phyloP scores from a whole-genome alignment of 2,329 filamentous ascomycete genomes.

The Diaporthe amygdali region DNA sequence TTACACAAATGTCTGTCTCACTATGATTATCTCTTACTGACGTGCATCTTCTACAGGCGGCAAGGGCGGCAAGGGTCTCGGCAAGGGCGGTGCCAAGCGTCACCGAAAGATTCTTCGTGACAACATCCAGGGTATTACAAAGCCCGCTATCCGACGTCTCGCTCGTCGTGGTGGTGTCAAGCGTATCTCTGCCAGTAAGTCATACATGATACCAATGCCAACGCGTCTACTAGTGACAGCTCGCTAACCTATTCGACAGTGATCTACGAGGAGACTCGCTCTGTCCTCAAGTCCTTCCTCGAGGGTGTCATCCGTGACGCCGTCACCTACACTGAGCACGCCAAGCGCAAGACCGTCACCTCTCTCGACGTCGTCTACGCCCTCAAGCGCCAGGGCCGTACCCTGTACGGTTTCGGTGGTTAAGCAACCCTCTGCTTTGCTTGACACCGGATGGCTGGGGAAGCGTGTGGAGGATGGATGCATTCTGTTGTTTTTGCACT shows the following conservation, averaged over 20 bases:
- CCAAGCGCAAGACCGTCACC: slow-evolving; percentile 77
- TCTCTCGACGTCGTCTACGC: slow-evolving; percentile 69
- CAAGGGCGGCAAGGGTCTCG: slow-evolving; percentile 97
- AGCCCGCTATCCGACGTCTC: slow-evolving; percentile 98
- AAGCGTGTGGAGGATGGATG: slow-evolving; percentile 10
- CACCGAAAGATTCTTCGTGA: slow-evolving; percentile 99
- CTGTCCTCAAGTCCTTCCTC: slow-evolving; percentile 84
- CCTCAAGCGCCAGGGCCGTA: slow-evolving; percentile 69
- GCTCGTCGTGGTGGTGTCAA: slow-evolving; percentile 99
- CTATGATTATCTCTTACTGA: slow-evolving; percentile 44
- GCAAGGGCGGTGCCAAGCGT: slow-evolving; percentile 98
- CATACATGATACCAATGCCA: not conserved
- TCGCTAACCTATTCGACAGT: slow-evolving; percentile 45
- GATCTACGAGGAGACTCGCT: slow-evolving; percentile 85
- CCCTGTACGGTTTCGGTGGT: slow-evolving; percentile 73
- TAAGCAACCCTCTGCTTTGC: slow-evolving; percentile 37
- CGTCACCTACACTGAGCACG: slow-evolving; percentile 83
- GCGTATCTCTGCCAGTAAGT: slow-evolving; percentile 95
- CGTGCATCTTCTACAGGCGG: slow-evolving; percentile 66
- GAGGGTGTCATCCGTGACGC: slow-evolving; percentile 81
- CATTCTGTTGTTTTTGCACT: slow-evolving; percentile 15
- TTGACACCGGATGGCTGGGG: not conserved
- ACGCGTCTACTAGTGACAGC: not conserved
- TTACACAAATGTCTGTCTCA: not conserved
- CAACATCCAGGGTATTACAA: slow-evolving; percentile 99